phyloP scores from a whole-genome alignment of 2,329 filamentous ascomycete species.

The Pestalotiopsis sp. region DNA sequence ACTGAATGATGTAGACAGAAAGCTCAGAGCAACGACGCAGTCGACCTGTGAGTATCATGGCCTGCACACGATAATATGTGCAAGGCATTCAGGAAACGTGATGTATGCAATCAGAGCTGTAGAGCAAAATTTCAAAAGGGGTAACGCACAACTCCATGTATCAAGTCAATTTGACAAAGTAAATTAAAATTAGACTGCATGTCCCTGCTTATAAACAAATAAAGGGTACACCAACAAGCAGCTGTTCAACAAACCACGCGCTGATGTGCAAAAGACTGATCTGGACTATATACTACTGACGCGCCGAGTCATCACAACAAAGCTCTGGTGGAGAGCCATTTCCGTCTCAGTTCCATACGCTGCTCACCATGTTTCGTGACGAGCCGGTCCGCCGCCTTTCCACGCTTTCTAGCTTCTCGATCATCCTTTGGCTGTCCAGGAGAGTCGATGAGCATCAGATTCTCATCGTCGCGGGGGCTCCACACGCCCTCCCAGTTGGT shows the following conservation, averaged over 20 bases:
- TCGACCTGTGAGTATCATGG: too few relatives aligned
- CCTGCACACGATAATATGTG: too few relatives aligned
- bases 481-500: constrained; percentile 15
- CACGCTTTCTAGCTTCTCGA: constrained; percentile 6
- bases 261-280: background rate
- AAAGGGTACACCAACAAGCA: background rate
- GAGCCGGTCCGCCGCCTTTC: background rate
- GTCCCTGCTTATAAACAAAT: background rate
- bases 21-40: too few relatives aligned
- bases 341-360: constrained; percentile 10
- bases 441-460: constrained; percentile 10
- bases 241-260: background rate
- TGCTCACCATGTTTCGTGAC: constrained; percentile 9
- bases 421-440: constrained; percentile 3
- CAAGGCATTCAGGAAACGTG: too few relatives aligned
- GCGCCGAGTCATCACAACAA: background rate
- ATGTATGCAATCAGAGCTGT: too few relatives aligned
- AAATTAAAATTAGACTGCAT: background rate
- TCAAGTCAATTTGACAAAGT: background rate
- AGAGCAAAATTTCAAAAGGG: too few relatives aligned
- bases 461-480: constrained; percentile 8
- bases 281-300: background rate
- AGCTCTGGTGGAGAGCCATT: constrained; percentile 7
- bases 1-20: too few relatives aligned
- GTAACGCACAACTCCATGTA: too few relatives aligned